Base-by-base conservation (phyloP, 2,329 filamentous ascomycete species). In the Colletotrichum siamense region DNA sequence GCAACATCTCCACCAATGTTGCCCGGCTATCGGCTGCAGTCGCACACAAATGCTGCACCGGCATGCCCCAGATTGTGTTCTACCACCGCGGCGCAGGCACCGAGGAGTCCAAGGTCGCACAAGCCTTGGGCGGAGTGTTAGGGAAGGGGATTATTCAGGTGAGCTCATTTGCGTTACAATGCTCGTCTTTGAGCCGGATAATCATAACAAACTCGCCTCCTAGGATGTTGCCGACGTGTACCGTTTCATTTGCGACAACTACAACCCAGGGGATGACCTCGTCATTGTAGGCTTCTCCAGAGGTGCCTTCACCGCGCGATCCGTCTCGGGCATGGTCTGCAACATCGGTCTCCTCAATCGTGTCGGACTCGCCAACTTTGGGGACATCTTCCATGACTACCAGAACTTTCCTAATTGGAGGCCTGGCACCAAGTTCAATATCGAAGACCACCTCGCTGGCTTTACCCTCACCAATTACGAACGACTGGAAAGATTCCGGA, bases 51-150 rank as follows among this genome's bases (percentile, higher is more conserved):
- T 79, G 81, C 26, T 79, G 79, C 52, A 81, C 80, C 18, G 78
- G 80, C 64, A 81, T 81, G 79, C 81, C 82, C n/a, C 84, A 85
- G 76, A 74, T 86, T 39, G 81, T 85, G 8, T 84, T 82, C 76
- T 86, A 86, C 70, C 83, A 85, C 26, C 81, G 83, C 9, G 84
- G 84, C 9, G 82, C 83, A 26, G 84, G 84, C 2, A 81, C 80
- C 4, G 80, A 78, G 24, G 77, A 78, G 24, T 79, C 78, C 39
- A 79, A 78, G 49, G 75, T 75, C n/a, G 80, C 78, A 18, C 75
- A 79, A 49, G 76, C 73, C 9, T 77, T 79, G 1, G 80, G 81
- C 39, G 80, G 81, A 32, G 77, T 79, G 9, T 75, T 81, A 4
- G 81, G 81, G 3, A 76, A 78, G n/a, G 81, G 81, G 15, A 72